Evolutionary conservation across 495 filamentous ascomycete species (phyloP), one percentile per base, ranked within the genome.

Genomic region (Penicillium atrosanguineum): DNA sequence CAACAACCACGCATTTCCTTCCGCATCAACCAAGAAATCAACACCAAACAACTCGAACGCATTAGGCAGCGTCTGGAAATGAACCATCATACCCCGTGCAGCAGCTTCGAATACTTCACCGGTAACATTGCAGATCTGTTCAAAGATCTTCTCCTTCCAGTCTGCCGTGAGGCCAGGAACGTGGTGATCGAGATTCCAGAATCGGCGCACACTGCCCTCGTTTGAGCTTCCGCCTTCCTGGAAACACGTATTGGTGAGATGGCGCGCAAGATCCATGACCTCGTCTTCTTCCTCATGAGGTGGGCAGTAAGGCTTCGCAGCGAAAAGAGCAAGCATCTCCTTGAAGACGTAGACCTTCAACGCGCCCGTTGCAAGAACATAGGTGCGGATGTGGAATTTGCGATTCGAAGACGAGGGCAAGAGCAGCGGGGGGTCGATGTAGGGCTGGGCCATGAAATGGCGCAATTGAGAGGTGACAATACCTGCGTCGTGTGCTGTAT

Each of bases 231-330:
- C 74, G 8, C 77, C 75, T 48, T 76, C 73, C 70, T 96, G 94
- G n/a, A 96, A 83, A 62, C 91, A 97, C 29, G 93, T 97, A 58
- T 97, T 97, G 3, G 93, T 98, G 2, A 98, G 81, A 63, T 96
- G 91, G 3, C 83, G 77, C 7, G 80, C 79, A 5, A 96, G 80
- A 40, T 82, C 76, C 6, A 61, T 60, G 29, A 76, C 60, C 19
- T 71, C 66, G 61, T 87, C 80, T 29, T 75, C 64, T 53, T 69
- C 69, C 52, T 72, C 71, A 29, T 63, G 62, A 0, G 77, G 77
- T 1, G 70, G 49, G 18, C 64, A 62, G 69, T 97, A 98, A 0
- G 79, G 59, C 40, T 79, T 78, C 19, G 80, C 83, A 0, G 94
- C 89, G 69, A 98, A 97, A 18, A 98, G 84, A 3, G 92, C 93